Percentiles rank a stretch among this genome's conserved stretches.
Evolutionary conservation across 179 eudicot genomes (phyloP).

Genomic region (Amaranthus tricolor): DNA sequence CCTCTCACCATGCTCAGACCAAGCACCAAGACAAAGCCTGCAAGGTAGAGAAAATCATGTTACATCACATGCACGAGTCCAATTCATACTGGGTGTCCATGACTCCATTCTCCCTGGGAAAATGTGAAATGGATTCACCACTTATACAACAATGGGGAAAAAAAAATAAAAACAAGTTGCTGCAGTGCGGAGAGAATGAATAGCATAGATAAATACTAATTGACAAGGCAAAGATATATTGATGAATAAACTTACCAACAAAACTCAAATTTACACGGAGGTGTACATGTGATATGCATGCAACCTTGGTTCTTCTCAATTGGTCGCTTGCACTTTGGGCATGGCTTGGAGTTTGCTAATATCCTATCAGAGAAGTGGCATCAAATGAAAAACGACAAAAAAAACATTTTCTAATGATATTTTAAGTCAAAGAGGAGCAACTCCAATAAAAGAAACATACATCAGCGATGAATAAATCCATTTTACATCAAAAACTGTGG

Average conservation of each 20-base stretch:
- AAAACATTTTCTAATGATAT: not conserved
- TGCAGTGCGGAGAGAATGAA: not conserved
- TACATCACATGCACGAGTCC: slow-evolving; percentile 38
- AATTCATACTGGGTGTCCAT: too few relatives aligned
- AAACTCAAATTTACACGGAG: slow-evolving; percentile 82
- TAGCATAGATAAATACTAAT: not conserved
- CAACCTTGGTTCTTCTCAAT: slow-evolving; percentile 80
- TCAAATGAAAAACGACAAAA: slow-evolving; percentile 13
- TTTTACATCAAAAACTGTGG: not conserved
- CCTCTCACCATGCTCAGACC: slow-evolving; percentile 55
- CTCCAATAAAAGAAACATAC: not conserved
- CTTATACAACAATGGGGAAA: too few relatives aligned
- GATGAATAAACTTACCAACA: slow-evolving; percentile 57
- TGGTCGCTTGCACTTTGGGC: slow-evolving; percentile 65
- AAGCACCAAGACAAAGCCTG: slow-evolving; percentile 70
- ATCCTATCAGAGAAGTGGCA: slow-evolving; percentile 43
- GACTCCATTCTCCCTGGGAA: too few relatives aligned
- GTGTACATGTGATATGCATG: slow-evolving; percentile 85
- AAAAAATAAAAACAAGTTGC: too few relatives aligned
- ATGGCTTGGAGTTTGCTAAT: slow-evolving; percentile 70
- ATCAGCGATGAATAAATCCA: not conserved
- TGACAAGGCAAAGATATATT: not conserved
- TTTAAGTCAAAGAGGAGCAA: not conserved
- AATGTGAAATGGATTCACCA: too few relatives aligned
- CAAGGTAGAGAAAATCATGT: slow-evolving; percentile 56